Percentiles rank a stretch among this genome's conserved stretches.
These are phyloP conservation scores for Colletotrichum gigasporum DNA, from an alignment of 2,329 filamentous ascomycete species.

Conservation along the genomic window DNA sequence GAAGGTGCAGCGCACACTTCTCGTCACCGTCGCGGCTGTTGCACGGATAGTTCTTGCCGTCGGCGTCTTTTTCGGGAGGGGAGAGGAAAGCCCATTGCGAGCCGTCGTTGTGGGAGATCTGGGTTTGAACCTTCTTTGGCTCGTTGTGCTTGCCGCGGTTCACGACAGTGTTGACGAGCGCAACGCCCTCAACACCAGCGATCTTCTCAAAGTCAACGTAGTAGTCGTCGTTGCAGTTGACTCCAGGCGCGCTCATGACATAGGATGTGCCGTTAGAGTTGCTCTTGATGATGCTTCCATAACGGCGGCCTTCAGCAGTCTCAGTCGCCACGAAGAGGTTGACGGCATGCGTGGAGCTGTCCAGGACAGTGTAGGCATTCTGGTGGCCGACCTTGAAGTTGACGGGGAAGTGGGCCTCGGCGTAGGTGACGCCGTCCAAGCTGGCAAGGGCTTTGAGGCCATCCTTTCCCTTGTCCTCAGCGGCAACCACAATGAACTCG, in stretches of 20 bases:
- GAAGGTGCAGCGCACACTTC: conserved; percentile 88
- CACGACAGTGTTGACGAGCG: conserved; percentile 83
- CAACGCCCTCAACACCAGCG: conserved; percentile 88
- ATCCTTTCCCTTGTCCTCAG: conserved; percentile 72
- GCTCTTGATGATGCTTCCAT: conserved; percentile 93
- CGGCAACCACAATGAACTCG: conserved; percentile 93
- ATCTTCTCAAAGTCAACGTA: conserved; percentile 98
- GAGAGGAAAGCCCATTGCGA: conserved; percentile 83
- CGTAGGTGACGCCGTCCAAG: conserved; percentile 84
- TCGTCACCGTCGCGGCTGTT: conserved; percentile 64
- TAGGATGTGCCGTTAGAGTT: conserved; percentile 99
- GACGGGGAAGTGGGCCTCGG: conserved; percentile 83
- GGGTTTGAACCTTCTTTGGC: conserved; percentile 84
- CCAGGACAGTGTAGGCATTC: conserved; percentile 89
- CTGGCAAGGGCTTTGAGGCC: conserved; percentile 83
- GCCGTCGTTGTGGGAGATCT: conserved; percentile 97
- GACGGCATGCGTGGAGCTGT: conserved; percentile 93
- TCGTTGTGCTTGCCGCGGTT: conserved; percentile 75
- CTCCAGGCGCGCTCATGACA: conserved; percentile 80
- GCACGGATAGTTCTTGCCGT: conserved; percentile 79
- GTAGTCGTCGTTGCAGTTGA: conserved; percentile 80
- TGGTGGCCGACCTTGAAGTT: conserved; percentile 84
- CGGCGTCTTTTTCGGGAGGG: conserved; percentile 75
- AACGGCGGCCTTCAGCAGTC: conserved; percentile 69
- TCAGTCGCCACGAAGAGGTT: conserved; percentile 93